phyloP scores from a whole-genome alignment of 371 early-diverging fungal species.

The Mucor saturninus region DNA sequence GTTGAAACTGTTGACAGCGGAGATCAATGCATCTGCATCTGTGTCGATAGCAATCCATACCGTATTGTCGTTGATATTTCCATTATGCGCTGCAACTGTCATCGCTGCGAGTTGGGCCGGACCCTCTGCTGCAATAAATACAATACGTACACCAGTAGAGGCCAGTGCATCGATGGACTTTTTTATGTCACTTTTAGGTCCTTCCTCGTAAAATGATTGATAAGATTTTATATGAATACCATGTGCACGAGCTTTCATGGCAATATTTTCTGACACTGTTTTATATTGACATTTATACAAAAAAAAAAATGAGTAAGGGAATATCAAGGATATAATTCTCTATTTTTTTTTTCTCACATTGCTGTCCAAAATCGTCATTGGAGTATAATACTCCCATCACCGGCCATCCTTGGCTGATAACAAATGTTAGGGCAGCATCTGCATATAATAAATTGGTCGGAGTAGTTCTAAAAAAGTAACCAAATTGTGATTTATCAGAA shows the following conservation, averaged over 20 bases:
- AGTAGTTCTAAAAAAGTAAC: slow-evolving; percentile 62
- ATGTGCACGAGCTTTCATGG: slow-evolving; percentile 41
- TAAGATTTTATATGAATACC: slow-evolving; percentile 50
- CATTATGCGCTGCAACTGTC: slow-evolving; percentile 43
- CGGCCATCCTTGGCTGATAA: slow-evolving; percentile 61
- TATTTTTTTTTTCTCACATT: slow-evolving; percentile 37
- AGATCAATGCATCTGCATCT: slow-evolving; percentile 19
- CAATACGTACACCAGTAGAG: slow-evolving; percentile 49
- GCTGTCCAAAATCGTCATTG: slow-evolving; percentile 56
- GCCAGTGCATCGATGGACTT: slow-evolving; percentile 44
- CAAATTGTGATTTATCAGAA: slow-evolving; percentile 61
- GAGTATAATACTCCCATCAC: slow-evolving; percentile 58
- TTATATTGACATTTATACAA: too few relatives aligned
- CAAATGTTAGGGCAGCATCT: slow-evolving; percentile 57
- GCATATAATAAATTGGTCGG: slow-evolving; percentile 60
- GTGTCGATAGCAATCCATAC: slow-evolving; percentile 47
- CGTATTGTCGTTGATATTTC: slow-evolving; percentile 44
- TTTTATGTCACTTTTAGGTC: slow-evolving; percentile 49
- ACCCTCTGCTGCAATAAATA: slow-evolving; percentile 56
- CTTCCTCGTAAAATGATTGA: slow-evolving; percentile 54
- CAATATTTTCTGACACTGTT: slow-evolving; percentile 56
- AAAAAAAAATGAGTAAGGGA: neutral
- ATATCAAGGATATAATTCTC: neutral
- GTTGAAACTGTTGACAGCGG: slow-evolving; percentile 35
- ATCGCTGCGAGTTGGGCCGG: slow-evolving; percentile 44